Evolutionary conservation across 352 stramenopile species (phyloP).

Genomic region (Globisporangium paddicum): DNA sequence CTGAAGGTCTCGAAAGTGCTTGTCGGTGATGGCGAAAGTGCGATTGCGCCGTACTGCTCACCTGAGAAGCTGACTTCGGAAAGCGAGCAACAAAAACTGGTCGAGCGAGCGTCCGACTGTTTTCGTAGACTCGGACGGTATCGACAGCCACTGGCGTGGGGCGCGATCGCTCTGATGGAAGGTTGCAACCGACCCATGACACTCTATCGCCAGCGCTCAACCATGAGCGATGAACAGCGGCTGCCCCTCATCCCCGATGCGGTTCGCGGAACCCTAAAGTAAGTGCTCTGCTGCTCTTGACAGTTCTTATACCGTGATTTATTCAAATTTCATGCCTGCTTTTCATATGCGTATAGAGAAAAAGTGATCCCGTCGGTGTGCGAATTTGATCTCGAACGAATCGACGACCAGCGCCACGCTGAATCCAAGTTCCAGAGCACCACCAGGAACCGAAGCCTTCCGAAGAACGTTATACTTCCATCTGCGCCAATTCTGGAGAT

Average conservation of each 20-base stretch:
- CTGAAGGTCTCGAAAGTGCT: slow-evolving; percentile 68
- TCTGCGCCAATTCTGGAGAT: slow-evolving; percentile 18
- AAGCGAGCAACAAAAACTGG: slow-evolving; percentile 49
- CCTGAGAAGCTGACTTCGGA: slow-evolving; percentile 50
- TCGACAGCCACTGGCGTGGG: slow-evolving; percentile 58
- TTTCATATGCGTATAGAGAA: slow-evolving; percentile 28
- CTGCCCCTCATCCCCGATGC: slow-evolving; percentile 47
- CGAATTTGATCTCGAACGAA: slow-evolving; percentile 49
- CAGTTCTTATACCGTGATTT: background rate
- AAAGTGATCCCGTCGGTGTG: slow-evolving; percentile 44
- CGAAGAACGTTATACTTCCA: slow-evolving; percentile 5
- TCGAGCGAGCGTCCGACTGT: slow-evolving; percentile 45
- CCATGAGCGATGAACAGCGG: slow-evolving; percentile 59
- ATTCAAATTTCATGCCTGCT: background rate
- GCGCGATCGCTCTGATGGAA: slow-evolving; percentile 39
- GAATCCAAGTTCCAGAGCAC: slow-evolving; percentile 35
- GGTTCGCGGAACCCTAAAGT: slow-evolving; percentile 49
- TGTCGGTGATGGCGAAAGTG: slow-evolving; percentile 44
- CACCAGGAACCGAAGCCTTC: background rate
- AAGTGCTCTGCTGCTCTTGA: slow-evolving; percentile 1
- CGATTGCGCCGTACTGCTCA: slow-evolving; percentile 49
- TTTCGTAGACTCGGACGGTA: slow-evolving; percentile 43
- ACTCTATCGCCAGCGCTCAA: slow-evolving; percentile 52
- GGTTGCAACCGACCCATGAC: slow-evolving; percentile 43
- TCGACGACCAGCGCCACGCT: slow-evolving; percentile 35